These are phyloP conservation scores for Pseudoturritis turrita DNA, from an alignment of 345 rosid species.

Conservation along the genomic window DNA sequence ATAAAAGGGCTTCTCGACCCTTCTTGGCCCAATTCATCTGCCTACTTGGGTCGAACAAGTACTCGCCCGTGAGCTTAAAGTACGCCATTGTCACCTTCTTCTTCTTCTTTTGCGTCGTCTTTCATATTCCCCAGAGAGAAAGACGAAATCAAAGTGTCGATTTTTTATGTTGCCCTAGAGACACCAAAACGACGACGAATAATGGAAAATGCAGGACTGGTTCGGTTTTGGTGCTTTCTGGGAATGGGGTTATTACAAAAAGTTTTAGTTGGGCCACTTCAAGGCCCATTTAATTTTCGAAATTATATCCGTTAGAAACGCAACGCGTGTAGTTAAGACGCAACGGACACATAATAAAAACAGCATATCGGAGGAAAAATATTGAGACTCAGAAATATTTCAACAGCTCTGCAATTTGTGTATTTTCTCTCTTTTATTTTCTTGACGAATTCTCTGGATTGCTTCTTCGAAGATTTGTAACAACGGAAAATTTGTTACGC, in stretches of 20 bases:
- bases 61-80: constrained; percentile 67
- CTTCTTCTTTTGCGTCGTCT: neutral
- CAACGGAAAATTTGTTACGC: too few relatives aligned
- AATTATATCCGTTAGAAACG: too few relatives aligned
- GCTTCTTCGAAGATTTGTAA: too few relatives aligned
- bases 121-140: neutral
- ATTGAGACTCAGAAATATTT: too few relatives aligned
- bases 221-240: neutral
- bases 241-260: neutral
- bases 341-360: too few relatives aligned
- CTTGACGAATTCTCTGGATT: too few relatives aligned
- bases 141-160: neutral
- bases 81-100: constrained; percentile 40
- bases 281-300: neutral
- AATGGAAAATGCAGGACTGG: neutral
- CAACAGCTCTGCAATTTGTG: too few relatives aligned
- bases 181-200: neutral
- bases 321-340: too few relatives aligned
- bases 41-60: constrained; percentile 59
- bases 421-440: too few relatives aligned
- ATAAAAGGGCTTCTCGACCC: too few relatives aligned
- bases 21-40: too few relatives aligned
- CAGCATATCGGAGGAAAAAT: too few relatives aligned
- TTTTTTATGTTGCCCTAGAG: neutral
- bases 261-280: neutral